Evolutionary conservation across 768 basidiomycete genomes (phyloP).

Genomic region (Lactifluus volemus): DNA sequence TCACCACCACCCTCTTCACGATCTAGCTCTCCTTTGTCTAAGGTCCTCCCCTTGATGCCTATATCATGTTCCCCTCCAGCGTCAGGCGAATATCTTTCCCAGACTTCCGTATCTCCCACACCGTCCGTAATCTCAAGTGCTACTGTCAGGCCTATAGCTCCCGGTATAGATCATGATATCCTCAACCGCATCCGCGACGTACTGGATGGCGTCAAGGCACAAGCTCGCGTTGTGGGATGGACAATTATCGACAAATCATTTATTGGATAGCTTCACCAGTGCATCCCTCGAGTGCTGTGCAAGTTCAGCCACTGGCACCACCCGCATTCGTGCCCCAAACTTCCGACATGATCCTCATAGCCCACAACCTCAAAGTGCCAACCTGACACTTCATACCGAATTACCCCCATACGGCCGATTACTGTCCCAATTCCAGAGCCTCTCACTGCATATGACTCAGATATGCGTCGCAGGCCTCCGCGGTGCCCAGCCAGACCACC

Average conservation of each 20-base stretch:
- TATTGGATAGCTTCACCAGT: slow-evolving; percentile 52
- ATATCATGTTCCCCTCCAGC: slow-evolving; percentile 13
- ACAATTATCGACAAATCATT: slow-evolving; percentile 50
- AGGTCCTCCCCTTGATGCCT: slow-evolving; percentile 5
- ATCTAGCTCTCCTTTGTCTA: slow-evolving; percentile 2
- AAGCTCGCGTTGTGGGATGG: slow-evolving; percentile 52
- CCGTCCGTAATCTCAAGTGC: slow-evolving; percentile 30
- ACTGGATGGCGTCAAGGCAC: slow-evolving; percentile 49
- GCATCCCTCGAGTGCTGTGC: slow-evolving; percentile 31
- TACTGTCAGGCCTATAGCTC: slow-evolving; percentile 23
- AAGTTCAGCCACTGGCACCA: slow-evolving; percentile 32
- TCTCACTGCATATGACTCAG: slow-evolving; percentile 6
- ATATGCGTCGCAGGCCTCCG: slow-evolving; percentile 4
- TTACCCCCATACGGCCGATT: slow-evolving; percentile 24
- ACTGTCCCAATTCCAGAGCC: slow-evolving; percentile 13
- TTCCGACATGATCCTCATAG: slow-evolving; percentile 40
- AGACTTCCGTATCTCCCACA: slow-evolving; percentile 31
- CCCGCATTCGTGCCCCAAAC: slow-evolving; percentile 47
- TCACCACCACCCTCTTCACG: slow-evolving; percentile 30
- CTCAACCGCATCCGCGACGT: slow-evolving; percentile 43
- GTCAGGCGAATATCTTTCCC: slow-evolving; percentile 32
- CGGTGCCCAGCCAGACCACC: background rate
- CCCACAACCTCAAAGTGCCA: slow-evolving; percentile 34
- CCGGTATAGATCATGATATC: slow-evolving; percentile 29
- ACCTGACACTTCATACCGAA: slow-evolving; percentile 29